Base-by-base conservation (phyloP, 2,329 filamentous ascomycete genomes). In the Trichophyton rubrum region DNA sequence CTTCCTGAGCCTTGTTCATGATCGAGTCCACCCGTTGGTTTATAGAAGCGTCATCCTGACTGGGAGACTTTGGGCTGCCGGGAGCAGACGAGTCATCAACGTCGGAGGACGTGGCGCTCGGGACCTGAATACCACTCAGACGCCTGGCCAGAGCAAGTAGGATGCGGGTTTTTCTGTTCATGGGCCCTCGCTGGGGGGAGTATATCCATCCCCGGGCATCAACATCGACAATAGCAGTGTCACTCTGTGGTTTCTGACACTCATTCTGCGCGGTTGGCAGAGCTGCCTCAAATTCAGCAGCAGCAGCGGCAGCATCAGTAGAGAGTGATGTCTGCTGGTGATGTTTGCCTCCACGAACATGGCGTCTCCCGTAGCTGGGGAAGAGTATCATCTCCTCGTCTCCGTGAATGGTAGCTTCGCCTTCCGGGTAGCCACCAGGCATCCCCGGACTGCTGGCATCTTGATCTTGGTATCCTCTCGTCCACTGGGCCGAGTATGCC, bases 161-260 rank as follows among this genome's bases (percentile, higher is more conserved):
- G 63, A 97, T 79, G 41, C 93, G 83, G 68, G 96, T 95, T 68
- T 90, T 90, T 66, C 91, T 82, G 27, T 84, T 92, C 82, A 96
- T 85, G 3, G 89, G 90, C 0, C 90, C 90, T 65, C 81, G 82
- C 68, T 92, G 89, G 17, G 92, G 92, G 43, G 85, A 84, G 72
- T 96, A 99, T 58, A 97, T 83, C 93, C 95, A 99, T 13, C 93
- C 93, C 66, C 92, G 82, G 24, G 99, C 89, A 71, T 99, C 92
- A 4, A 97, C 89, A 69, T 97, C 92, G 0, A 96, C 88, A 3
- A 96, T 79, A 0, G 91, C 90, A 71, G 87, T 88, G 68, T 90
- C 85, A 62, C 92, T 86, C 71, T 95, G 88, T 59, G 86, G 82
- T 63, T 82, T 82, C 61, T 91, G 84, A 88, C 89, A 95, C 68